Conservation (phyloP, 441 rosid species). For the Croton laevigatus region DNA sequence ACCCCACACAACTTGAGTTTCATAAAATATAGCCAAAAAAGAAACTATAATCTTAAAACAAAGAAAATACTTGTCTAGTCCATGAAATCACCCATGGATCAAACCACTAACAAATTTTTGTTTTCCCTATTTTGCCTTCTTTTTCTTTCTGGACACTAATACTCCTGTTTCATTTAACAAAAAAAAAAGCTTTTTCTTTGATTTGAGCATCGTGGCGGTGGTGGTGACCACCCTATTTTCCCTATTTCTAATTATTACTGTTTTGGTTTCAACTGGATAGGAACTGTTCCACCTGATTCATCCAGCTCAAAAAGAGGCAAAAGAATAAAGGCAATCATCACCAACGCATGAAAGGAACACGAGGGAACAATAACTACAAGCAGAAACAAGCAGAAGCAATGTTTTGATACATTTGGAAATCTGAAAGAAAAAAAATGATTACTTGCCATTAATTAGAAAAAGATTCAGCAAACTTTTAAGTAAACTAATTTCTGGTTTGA, state of each 20-base stretch:
- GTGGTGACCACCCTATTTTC: slow-evolving; percentile 10
- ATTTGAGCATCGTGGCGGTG: not conserved
- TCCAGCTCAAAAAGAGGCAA: slow-evolving; percentile 6
- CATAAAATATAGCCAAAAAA: not conserved
- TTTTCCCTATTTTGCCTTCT: too few species aligned
- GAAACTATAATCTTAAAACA: too few species aligned
- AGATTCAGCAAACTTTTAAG: not conserved
- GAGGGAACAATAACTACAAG: slow-evolving; percentile 7
- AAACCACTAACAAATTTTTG: too few species aligned
- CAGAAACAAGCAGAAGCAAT: not conserved
- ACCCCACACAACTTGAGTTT: slow-evolving; percentile 2
- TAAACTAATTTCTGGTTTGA: not conserved
- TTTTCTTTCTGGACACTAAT: too few species aligned
- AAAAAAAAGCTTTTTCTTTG: not conserved
- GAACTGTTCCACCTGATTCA: slow-evolving; percentile 7
- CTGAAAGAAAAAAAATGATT: slow-evolving; percentile 3
- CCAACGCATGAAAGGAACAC: slow-evolving; percentile 12
- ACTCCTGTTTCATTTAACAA: too few species aligned
- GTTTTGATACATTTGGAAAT: not conserved
- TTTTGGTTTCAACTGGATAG: slow-evolving; percentile 7
- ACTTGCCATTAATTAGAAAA: not conserved
- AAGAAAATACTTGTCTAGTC: too few species aligned
- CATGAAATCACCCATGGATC: too few species aligned
- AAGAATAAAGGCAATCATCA: slow-evolving; percentile 9
- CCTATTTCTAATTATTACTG: slow-evolving; percentile 9